A percentile compares a stretch with the other conserved stretches of the same genome.
phyloP scores from a whole-genome alignment of 2,329 filamentous ascomycete species.

The Sordariomycetes sp. region DNA sequence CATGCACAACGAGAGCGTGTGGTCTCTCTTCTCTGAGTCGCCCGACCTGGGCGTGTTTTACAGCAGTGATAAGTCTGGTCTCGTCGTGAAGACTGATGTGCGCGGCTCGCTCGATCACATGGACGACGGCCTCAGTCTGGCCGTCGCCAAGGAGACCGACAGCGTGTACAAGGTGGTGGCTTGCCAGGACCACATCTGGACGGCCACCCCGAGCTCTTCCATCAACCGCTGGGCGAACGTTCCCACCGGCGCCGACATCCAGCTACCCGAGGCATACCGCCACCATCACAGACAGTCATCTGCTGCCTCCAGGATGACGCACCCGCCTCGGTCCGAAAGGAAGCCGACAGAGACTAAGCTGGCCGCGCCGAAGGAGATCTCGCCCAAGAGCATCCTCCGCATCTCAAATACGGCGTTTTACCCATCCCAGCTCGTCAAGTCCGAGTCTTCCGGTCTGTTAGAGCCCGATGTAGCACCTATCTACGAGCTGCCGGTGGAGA shows the following conservation, averaged over 20 bases:
- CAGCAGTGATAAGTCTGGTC: slow-evolving; percentile 81
- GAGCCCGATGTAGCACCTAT: slow-evolving; percentile 43
- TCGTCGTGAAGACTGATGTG: slow-evolving; percentile 95
- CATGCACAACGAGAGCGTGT: slow-evolving; percentile 98
- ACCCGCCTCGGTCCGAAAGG: slow-evolving; percentile 16
- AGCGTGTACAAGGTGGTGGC: slow-evolving; percentile 60
- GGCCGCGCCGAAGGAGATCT: slow-evolving; percentile 23
- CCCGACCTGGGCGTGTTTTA: slow-evolving; percentile 85
- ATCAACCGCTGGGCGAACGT: slow-evolving; percentile 89
- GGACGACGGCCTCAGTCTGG: slow-evolving; percentile 82
- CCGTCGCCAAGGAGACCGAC: slow-evolving; percentile 86
- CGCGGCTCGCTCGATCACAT: slow-evolving; percentile 54
- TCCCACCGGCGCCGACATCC: slow-evolving; percentile 64
- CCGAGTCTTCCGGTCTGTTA: slow-evolving; percentile 27
- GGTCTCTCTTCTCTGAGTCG: slow-evolving; percentile 86
- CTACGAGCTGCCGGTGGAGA: slow-evolving; percentile 60
- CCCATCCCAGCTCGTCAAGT: slow-evolving; percentile 45
- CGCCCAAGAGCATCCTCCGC: slow-evolving; percentile 65
- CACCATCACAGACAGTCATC: slow-evolving; percentile 37
- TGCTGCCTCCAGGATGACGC: slow-evolving; percentile 26
- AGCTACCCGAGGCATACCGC: slow-evolving; percentile 45
- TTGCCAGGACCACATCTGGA: slow-evolving; percentile 75
- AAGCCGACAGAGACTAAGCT: neutral
- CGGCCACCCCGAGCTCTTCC: slow-evolving; percentile 78
- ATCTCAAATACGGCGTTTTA: slow-evolving; percentile 79